phyloP scores from a whole-genome alignment of 2,329 filamentous ascomycete species.

The Diplocarpon rosae region DNA sequence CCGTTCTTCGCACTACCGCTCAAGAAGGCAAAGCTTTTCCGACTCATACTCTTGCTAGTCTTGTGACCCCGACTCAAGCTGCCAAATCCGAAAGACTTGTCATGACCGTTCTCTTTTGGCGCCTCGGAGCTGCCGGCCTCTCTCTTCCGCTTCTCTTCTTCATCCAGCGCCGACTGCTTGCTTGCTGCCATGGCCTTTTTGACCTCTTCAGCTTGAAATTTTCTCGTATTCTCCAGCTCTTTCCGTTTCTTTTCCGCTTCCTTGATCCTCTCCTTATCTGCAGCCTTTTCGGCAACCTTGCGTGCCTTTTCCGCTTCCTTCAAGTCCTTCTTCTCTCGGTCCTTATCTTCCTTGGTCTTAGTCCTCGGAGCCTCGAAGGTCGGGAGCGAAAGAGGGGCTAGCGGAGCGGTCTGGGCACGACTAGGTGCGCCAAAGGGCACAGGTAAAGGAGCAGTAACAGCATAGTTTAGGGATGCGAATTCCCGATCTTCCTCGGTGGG shows the following conservation, averaged over 20 bases:
- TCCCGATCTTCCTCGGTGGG: conserved; percentile 40
- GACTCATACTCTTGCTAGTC: conserved; percentile 66
- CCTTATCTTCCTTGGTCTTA: conserved; percentile 49
- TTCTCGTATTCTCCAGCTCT: conserved; percentile 24
- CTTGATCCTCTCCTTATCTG: conserved; percentile 33
- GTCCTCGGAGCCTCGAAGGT: conserved; percentile 16
- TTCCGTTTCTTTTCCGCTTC: conserved; percentile 36
- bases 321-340: conserved; percentile 58
- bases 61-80: conserved; percentile 45
- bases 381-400: conserved; percentile 22
- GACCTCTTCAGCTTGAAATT: conserved; percentile 40
- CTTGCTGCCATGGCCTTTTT: conserved; percentile 48
- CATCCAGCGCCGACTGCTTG: conserved; percentile 44
- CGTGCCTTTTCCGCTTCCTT: conserved; percentile 38
- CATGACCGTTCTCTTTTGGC: conserved; percentile 18
- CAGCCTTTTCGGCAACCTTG: conserved; percentile 27
- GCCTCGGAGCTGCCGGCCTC: conserved; percentile 5
- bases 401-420: conserved; percentile 23
- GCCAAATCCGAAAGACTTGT: conserved; percentile 25
- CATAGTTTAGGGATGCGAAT: conserved; percentile 52
- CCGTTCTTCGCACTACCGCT: conserved; percentile 41
- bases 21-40: conserved; percentile 61
- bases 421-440: conserved; percentile 17
- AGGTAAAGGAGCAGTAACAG: conserved; percentile 41
- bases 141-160: conserved; percentile 48